Conservation (phyloP, 2,329 filamentous ascomycete species). For the Ilyonectria mors-panacis region DNA sequence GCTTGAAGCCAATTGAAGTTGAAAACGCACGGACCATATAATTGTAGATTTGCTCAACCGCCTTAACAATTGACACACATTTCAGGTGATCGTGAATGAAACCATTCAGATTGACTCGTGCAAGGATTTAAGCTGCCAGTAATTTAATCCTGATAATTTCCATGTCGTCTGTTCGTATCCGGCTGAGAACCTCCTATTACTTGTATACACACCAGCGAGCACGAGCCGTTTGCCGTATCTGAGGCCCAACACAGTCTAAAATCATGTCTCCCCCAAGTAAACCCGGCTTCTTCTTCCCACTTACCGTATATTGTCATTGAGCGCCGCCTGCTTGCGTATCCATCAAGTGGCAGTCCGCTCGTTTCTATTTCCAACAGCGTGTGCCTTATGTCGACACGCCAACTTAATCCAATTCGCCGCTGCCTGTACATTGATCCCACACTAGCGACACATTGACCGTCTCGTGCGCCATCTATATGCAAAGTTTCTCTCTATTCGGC, state of each 20-base stretch:
- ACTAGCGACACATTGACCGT: constrained; percentile 34
- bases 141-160: not conserved
- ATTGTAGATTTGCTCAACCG: not conserved
- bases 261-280: constrained; percentile 31
- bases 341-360: constrained; percentile 7
- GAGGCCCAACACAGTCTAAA: constrained; percentile 41
- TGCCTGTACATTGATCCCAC: constrained; percentile 34
- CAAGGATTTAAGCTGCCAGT: not conserved
- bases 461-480: constrained; percentile 57
- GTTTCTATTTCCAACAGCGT: constrained; percentile 16
- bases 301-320: constrained; percentile 32
- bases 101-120: not conserved
- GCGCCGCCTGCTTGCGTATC: constrained; percentile 22
- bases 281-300: constrained; percentile 22
- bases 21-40: constrained; percentile 34
- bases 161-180: constrained; percentile 12
- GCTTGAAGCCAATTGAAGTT: not conserved
- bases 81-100: not conserved
- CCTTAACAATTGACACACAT: not conserved
- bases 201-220: constrained; percentile 33
- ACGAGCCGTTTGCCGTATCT: constrained; percentile 34
- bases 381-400: constrained; percentile 5
- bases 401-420: constrained; percentile 3
- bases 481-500: constrained; percentile 49
- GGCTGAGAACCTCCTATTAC: constrained; percentile 32